These are phyloP conservation scores for Xylariaceae sp. DNA, from an alignment of 2,329 filamentous ascomycete species.

Conservation along the genomic window DNA sequence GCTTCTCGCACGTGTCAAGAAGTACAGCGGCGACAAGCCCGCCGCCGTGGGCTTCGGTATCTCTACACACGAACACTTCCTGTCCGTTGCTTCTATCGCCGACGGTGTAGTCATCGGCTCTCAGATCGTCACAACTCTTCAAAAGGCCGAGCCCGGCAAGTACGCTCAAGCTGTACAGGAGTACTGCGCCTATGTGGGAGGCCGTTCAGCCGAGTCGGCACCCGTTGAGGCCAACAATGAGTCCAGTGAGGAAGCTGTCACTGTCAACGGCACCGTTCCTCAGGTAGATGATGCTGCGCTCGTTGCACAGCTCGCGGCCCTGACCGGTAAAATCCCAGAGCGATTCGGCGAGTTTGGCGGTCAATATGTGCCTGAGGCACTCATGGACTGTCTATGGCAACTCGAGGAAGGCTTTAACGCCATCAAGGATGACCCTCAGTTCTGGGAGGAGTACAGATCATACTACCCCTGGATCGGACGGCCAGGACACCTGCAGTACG, in stretches of 20 bases:
- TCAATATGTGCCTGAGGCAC: conserved; percentile 92
- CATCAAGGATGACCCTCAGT: conserved; percentile 78
- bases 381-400: conserved; percentile 94
- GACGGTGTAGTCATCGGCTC: conserved; percentile 96
- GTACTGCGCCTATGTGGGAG: conserved; percentile 69
- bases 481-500: conserved; percentile 84
- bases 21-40: conserved; percentile 84
- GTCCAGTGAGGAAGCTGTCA: conserved; percentile 53
- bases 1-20: conserved; percentile 79
- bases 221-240: conserved; percentile 62
- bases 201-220: conserved; percentile 39
- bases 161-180: conserved; percentile 71
- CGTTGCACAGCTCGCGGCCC: conserved; percentile 76
- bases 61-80: conserved; percentile 89
- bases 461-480: conserved; percentile 98
- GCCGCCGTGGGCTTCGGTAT: conserved; percentile 94
- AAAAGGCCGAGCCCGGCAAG: conserved; percentile 60
- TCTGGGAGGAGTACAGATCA: conserved; percentile 95
- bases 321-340: conserved; percentile 75
- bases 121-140: conserved; percentile 82
- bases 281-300: conserved; percentile 52
- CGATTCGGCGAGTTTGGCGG: conserved; percentile 95
- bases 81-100: conserved; percentile 74
- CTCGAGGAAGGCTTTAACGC: conserved; percentile 87
- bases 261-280: conserved; percentile 62